Conservation (phyloP, 306 rosid species). For the Corylus heterophylla region DNA sequence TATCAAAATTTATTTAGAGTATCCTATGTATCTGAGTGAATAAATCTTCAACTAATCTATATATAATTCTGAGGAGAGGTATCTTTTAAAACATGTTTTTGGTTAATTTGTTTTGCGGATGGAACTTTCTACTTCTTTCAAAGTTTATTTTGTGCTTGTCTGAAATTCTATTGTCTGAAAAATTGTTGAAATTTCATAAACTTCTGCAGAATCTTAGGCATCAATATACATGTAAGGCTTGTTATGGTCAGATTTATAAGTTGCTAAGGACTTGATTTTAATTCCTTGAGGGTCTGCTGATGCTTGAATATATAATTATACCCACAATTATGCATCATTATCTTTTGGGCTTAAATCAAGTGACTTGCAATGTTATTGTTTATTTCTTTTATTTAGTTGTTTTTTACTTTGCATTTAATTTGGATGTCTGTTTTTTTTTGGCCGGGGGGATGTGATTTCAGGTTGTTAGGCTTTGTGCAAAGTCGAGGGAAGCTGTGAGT, state of each 20-base stretch:
- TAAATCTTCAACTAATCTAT: not conserved
- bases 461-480: constrained; percentile 99
- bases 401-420: not conserved
- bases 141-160: not conserved
- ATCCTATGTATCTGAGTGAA: not conserved
- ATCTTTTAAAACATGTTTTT: not conserved
- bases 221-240: not conserved
- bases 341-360: not conserved
- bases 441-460: constrained; percentile 24
- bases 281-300: not conserved
- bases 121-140: not conserved
- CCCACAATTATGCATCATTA: not conserved
- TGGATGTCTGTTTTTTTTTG: not conserved
- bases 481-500: constrained; percentile 99
- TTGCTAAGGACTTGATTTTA: not conserved
- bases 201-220: not conserved
- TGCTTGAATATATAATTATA: not conserved
- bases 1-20: not conserved
- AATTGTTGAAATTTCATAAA: not conserved
- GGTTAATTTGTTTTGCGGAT: not conserved
- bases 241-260: not conserved
- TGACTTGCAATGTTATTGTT: not conserved
- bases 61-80: not conserved
- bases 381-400: not conserved
- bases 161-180: not conserved